Evolutionary conservation across 2,329 filamentous ascomycete genomes (phyloP).

Genomic region (Calonectria pteridis): DNA sequence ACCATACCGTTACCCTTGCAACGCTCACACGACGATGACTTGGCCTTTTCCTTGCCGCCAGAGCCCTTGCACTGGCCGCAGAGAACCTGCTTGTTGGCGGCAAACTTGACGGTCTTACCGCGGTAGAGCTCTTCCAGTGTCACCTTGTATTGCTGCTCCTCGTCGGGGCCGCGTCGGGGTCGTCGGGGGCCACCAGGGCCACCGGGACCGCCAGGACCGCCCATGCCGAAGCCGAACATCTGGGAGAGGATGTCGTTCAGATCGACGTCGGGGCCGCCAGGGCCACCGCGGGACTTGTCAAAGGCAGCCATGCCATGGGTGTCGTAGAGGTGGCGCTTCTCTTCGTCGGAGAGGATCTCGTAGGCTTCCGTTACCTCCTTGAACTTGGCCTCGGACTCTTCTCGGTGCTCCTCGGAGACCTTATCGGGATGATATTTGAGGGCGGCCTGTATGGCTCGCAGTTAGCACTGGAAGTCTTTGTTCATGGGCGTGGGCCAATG

Average conservation of each 20-base stretch:
- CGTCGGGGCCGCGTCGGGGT: constrained; percentile 80
- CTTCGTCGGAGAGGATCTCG: constrained; percentile 96
- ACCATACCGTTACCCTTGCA: constrained; percentile 86
- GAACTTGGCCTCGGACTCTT: constrained; percentile 90
- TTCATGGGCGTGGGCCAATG: constrained; percentile 38
- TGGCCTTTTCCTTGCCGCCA: constrained; percentile 93
- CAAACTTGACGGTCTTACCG: constrained; percentile 97
- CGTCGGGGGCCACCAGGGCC: constrained; percentile 68
- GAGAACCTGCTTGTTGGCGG: constrained; percentile 92
- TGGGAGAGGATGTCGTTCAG: constrained; percentile 93
- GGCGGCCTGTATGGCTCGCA: constrained; percentile 72
- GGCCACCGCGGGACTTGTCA: constrained; percentile 78
- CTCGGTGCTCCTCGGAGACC: constrained; percentile 86
- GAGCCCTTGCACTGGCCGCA: constrained; percentile 89
- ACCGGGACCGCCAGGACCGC: constrained; percentile 59
- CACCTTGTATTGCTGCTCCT: constrained; percentile 92
- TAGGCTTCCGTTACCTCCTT: constrained; percentile 95
- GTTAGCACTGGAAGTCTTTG: constrained; percentile 18
- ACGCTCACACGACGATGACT: constrained; percentile 83
- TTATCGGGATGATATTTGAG: constrained; percentile 95
- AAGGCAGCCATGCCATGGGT: constrained; percentile 96
- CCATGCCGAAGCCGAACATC: constrained; percentile 87
- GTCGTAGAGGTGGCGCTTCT: constrained; percentile 93
- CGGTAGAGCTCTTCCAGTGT: constrained; percentile 96
- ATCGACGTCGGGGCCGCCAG: constrained; percentile 79